These are phyloP conservation scores for Chaetomiaceae sp. DNA, from an alignment of 2,329 filamentous ascomycete species.

Conservation along the genomic window DNA sequence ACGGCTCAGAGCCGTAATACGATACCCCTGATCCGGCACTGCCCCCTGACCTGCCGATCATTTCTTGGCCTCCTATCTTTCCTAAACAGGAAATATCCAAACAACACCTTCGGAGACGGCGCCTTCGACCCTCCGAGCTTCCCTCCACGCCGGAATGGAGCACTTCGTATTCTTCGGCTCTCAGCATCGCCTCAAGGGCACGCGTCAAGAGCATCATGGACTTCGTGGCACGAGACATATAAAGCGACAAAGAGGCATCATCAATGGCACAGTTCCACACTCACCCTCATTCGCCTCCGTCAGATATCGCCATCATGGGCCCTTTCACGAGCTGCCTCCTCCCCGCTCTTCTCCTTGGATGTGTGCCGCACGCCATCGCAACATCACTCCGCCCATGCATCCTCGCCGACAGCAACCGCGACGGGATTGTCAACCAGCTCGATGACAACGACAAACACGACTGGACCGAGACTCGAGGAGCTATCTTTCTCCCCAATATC, in stretches of 20 bases:
- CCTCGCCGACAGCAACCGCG: constrained; percentile 3
- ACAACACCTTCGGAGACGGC: too few relatives aligned
- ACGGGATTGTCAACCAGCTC: constrained; percentile 1
- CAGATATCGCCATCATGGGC: background rate
- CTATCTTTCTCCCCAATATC: constrained; percentile 7
- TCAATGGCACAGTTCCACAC: too few relatives aligned
- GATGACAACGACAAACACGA: background rate
- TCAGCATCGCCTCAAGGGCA: too few relatives aligned
- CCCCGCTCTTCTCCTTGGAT: background rate
- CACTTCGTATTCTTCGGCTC: too few relatives aligned
- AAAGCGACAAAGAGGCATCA: too few relatives aligned
- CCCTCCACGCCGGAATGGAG: background rate
- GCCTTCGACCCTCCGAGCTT: background rate
- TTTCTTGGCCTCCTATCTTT: constrained; percentile 2
- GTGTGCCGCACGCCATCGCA: background rate
- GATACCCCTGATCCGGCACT: too few relatives aligned
- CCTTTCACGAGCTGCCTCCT: background rate
- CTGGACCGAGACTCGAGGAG: background rate
- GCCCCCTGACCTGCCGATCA: background rate
- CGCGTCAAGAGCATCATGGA: too few relatives aligned
- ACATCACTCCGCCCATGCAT: background rate
- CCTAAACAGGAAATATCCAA: background rate
- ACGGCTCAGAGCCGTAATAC: too few relatives aligned
- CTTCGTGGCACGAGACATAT: too few relatives aligned
- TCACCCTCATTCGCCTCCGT: background rate